These are phyloP conservation scores for Coemansia sp. DNA, from an alignment of 192 early-diverging fungal species.

Conservation along the genomic window DNA sequence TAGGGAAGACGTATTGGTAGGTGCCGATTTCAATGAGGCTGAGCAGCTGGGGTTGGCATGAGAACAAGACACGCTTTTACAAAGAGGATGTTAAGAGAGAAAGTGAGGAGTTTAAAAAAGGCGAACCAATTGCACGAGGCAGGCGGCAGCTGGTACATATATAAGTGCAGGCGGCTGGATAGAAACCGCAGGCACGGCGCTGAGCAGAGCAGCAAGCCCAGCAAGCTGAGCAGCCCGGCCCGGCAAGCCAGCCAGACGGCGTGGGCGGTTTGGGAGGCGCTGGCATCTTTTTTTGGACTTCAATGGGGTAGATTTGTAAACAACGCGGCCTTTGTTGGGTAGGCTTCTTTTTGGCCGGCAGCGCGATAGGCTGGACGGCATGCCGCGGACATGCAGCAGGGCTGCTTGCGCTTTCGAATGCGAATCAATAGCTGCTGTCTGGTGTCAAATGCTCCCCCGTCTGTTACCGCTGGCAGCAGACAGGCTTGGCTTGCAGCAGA, in stretches of 20 bases:
- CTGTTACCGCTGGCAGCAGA: not conserved
- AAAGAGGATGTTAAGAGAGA: constrained; percentile 6
- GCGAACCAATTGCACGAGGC: not conserved
- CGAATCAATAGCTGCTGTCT: not conserved
- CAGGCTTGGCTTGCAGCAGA: no score
- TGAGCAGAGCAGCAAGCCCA: no score
- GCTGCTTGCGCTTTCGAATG: constrained; percentile 6
- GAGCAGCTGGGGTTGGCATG: constrained; percentile 25
- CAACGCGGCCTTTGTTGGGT: constrained; percentile 6
- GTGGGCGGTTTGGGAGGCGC: constrained; percentile 1
- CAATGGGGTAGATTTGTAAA: not conserved
- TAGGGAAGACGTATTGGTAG: not conserved
- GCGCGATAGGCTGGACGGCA: not conserved
- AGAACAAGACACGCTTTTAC: constrained; percentile 9
- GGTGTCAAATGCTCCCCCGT: not conserved
- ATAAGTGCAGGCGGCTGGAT: constrained; percentile 6
- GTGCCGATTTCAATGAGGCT: constrained; percentile 30
- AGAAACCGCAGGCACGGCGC: no score
- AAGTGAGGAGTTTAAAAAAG: constrained; percentile 26
- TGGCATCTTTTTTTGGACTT: not conserved
- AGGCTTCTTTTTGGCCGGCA: not conserved
- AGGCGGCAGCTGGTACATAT: constrained; percentile 14
- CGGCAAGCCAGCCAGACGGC: not conserved
- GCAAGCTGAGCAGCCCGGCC: not conserved
- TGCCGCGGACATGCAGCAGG: constrained; percentile 4